Percentiles rank a stretch among this genome's conserved stretches.
Evolutionary conservation across 129 eudicot species (phyloP).

Genomic region (Kitagawia praeruptora): DNA sequence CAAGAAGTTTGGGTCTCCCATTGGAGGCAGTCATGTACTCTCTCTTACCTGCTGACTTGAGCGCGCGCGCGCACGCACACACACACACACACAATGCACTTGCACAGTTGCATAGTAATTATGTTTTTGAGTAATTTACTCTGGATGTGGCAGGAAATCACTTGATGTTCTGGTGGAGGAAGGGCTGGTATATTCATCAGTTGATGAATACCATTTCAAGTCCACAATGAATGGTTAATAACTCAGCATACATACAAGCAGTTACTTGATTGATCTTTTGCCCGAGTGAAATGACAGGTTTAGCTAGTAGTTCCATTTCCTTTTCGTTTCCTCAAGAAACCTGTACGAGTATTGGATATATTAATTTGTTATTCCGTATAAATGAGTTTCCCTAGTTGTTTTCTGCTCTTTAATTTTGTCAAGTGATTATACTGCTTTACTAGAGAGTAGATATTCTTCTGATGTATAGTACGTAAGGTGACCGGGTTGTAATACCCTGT

Average conservation of each 20-base stretch:
- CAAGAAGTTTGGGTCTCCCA: conserved; percentile 34
- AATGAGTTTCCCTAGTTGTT: neutral
- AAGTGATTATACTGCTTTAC: neutral
- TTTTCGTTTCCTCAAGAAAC: neutral
- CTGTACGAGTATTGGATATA: no score
- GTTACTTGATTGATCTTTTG: no score
- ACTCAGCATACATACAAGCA: neutral
- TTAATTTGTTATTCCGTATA: neutral
- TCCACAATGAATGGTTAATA: conserved; percentile 35
- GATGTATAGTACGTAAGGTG: no score
- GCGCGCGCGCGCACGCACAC: neutral
- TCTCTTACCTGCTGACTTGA: conserved; percentile 8
- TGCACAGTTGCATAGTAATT: neutral
- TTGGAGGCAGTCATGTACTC: conserved; percentile 39
- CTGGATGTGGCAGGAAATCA: conserved; percentile 31
- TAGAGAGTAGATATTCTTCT: no score
- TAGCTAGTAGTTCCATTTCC: no score
- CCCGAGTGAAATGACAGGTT: no score
- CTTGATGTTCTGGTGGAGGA: conserved; percentile 41
- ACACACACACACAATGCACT: neutral
- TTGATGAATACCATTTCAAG: conserved; percentile 60
- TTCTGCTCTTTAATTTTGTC: neutral
- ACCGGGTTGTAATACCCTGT: no score
- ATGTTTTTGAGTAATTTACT: neutral
- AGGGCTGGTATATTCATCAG: conserved; percentile 53